A percentile compares a stretch with the other conserved stretches of the same genome.
Evolutionary conservation across 1,284 basidiomycete species (phyloP).

Genomic region (Stygiomarasmius scandens): DNA sequence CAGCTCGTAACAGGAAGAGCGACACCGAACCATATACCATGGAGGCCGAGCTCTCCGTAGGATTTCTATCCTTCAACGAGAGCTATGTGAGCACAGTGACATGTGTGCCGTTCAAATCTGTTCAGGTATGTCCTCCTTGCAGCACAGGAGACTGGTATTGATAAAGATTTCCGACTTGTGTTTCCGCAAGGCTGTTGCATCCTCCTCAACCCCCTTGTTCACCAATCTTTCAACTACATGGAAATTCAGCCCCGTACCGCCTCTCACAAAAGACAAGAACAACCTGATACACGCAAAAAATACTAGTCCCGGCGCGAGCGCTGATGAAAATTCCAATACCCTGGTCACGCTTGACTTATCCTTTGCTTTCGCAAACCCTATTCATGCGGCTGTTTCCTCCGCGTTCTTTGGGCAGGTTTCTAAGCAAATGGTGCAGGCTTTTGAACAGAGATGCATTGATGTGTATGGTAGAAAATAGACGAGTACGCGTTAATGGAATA

Average conservation of each 20-base stretch:
- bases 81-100: conserved; percentile 87
- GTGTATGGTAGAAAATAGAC: conserved; percentile 58
- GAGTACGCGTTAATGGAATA: background rate
- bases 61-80: conserved; percentile 87
- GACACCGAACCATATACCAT: conserved; percentile 47
- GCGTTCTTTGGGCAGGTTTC: conserved; percentile 88
- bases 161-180: too few relatives aligned
- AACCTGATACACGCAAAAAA: conserved; percentile 28
- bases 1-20: conserved; percentile 23
- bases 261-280: conserved; percentile 38
- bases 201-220: conserved; percentile 85
- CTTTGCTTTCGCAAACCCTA: conserved; percentile 86
- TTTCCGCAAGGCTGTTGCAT: conserved; percentile 65
- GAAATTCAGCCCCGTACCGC: conserved; percentile 65
- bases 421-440: conserved; percentile 89
- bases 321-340: conserved; percentile 42
- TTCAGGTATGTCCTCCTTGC: conserved; percentile 62
- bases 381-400: conserved; percentile 82
- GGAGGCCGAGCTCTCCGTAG: conserved; percentile 87
- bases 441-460: conserved; percentile 79
- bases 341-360: conserved; percentile 80
- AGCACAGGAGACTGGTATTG: too few relatives aligned
- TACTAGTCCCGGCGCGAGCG: too few relatives aligned
- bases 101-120: conserved; percentile 74
- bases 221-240: conserved; percentile 83